Evolutionary conservation across 2,329 filamentous ascomycete genomes (phyloP), one percentile per base, ranked within the genome.

Genomic region (Plectosphaerella cucumerina): DNA sequence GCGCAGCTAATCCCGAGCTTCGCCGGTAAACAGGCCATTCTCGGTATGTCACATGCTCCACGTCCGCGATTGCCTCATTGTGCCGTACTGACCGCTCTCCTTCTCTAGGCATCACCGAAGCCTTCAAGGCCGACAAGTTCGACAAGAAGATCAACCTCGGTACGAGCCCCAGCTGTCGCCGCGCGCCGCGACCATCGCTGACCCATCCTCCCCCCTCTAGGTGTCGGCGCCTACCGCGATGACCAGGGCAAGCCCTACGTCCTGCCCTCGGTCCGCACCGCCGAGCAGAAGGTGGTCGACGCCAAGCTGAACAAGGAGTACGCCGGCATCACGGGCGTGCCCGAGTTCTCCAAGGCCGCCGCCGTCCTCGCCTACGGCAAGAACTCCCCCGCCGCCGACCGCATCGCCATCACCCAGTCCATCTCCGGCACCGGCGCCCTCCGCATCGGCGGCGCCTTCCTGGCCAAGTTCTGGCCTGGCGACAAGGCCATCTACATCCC

Each of bases 221-320:
- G 92, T 76, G 94, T 97, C 60, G 94, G 94, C 66, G 94, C 94
- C 67, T 99, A 99, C 84, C 91, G 94, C 67, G 94, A 97, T 70
- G 92, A 97, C 81, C 81, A 90, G 75, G 94, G 94, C 74, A 97
- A 97, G 82, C 94, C 94, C 55, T 97, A 93, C 72, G 93, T 99
- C 57, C 88, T 99, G 56, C 93, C 93, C 53, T 97, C 93, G 46
- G 94, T 99, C 55, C 86, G 85, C 69, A 75, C 87, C 64, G 94
- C 93, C 55, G 94, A 97, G 81, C 80, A 90, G 72, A 90, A 90
- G 77, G 82, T 96, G 57, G 80, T 97, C 56, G 76, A 86, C 49
- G 77, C 83, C 59, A 81, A 84, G 63, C 71, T 94, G 65, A 94
- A 97, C 83, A 96, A 97, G 81, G 94, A 97, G 75, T 97, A 97